A percentile compares a stretch with the other conserved stretches of the same genome.
Evolutionary conservation across 129 eudicot genomes (phyloP).

Genomic region (Centella asiatica): DNA sequence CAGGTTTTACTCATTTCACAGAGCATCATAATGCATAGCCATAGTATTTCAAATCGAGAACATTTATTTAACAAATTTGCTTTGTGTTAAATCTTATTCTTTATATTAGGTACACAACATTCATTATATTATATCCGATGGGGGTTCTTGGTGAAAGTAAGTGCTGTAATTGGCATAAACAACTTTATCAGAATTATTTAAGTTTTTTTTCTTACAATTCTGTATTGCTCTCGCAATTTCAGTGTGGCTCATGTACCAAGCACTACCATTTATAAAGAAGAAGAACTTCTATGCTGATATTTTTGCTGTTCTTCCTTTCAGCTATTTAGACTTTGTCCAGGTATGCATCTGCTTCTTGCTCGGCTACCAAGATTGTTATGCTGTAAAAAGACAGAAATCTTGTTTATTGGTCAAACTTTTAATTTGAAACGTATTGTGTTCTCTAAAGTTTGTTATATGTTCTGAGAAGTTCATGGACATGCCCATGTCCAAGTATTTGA

Average conservation of each 20-base stretch:
- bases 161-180: constrained; percentile 2
- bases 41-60: neutral
- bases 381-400: neutral
- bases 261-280: constrained; percentile 67
- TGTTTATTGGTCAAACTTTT: neutral
- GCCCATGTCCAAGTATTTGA: too few species aligned
- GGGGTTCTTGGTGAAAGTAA: constrained; percentile 85
- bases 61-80: neutral
- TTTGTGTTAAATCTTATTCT: neutral
- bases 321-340: constrained; percentile 54
- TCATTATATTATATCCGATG: constrained; percentile 70
- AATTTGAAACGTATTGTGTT: too few species aligned
- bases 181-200: neutral
- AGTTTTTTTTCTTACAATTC: neutral
- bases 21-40: neutral
- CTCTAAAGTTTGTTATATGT: too few species aligned
- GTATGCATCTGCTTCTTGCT: constrained; percentile 24
- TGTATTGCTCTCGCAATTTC: constrained; percentile 7
- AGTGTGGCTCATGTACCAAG: constrained; percentile 96
- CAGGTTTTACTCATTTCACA: constrained; percentile 41
- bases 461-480: too few species aligned
- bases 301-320: constrained; percentile 54
- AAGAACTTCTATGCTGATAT: constrained; percentile 53
- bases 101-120: constrained; percentile 73
- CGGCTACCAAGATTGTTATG: too few species aligned